Conservation (phyloP, 164 flowering plant genomes). For the Umbilicus rupestris region DNA sequence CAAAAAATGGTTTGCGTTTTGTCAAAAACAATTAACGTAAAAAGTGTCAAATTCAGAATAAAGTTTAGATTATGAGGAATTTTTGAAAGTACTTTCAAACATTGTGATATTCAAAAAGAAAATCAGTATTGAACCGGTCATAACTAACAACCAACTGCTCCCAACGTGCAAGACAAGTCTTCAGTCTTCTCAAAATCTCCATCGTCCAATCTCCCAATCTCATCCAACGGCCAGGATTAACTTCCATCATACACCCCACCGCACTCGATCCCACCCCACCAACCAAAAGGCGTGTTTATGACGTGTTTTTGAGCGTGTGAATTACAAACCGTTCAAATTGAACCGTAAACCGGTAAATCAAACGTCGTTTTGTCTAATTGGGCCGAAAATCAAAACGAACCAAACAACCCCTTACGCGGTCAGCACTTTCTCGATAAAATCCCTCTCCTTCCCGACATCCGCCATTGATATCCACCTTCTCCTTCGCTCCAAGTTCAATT, state of each 20-base stretch:
- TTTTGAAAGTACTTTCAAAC: too few species aligned
- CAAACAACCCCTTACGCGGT: constrained; percentile 6
- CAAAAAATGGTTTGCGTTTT: too few species aligned
- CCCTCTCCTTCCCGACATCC: constrained; percentile 1
- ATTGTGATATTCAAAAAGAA: too few species aligned
- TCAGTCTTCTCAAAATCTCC: too few species aligned
- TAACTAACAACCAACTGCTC: too few species aligned
- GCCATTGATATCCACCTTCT: background rate
- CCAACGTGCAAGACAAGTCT: too few species aligned
- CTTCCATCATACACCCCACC: background rate
- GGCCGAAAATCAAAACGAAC: background rate
- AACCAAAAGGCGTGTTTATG: constrained; percentile 3
- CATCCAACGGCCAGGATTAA: constrained; percentile 3
- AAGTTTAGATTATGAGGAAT: too few species aligned
- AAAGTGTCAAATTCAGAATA: too few species aligned
- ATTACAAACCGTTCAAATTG: background rate
- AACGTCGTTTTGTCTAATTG: background rate
- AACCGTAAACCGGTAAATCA: background rate
- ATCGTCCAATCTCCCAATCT: background rate
- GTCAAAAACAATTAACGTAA: too few species aligned
- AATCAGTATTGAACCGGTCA: too few species aligned
- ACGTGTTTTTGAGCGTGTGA: constrained; percentile 11
- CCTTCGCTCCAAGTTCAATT: background rate
- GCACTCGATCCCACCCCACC: background rate
- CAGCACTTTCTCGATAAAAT: background rate